phyloP scores from a whole-genome alignment of 2,329 filamentous ascomycete genomes.

The Aureobasidium pullulans region DNA sequence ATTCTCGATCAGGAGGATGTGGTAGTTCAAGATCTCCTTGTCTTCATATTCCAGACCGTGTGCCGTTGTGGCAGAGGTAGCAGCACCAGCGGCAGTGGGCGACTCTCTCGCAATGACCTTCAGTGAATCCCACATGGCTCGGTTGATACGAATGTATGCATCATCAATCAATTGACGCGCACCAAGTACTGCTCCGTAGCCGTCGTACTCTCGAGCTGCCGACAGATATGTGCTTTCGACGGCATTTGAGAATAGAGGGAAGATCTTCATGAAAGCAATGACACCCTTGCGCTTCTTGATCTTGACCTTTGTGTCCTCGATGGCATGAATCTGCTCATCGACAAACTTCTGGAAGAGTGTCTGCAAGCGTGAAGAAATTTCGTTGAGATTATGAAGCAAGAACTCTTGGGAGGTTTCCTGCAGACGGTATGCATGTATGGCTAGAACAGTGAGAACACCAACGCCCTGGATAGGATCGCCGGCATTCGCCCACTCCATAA shows the following conservation, averaged over 20 bases:
- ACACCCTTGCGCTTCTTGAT: slow-evolving; percentile 98
- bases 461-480: slow-evolving; percentile 87
- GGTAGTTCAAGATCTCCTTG: slow-evolving; percentile 94
- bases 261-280: slow-evolving; percentile 89
- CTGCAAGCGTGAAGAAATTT: slow-evolving; percentile 63
- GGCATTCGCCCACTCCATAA: slow-evolving; percentile 77
- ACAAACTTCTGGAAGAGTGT: slow-evolving; percentile 79
- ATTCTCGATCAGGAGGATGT: slow-evolving; percentile 95
- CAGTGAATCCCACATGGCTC: slow-evolving; percentile 93
- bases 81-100: slow-evolving; percentile 48
- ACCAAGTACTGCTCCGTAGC: slow-evolving; percentile 46
- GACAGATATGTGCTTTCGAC: slow-evolving; percentile 73
- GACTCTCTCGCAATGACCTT: slow-evolving; percentile 82
- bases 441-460: slow-evolving; percentile 73
- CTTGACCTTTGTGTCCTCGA: slow-evolving; percentile 97
- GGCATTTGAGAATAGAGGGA: slow-evolving; percentile 75
- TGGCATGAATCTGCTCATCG: slow-evolving; percentile 88
- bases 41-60: slow-evolving; percentile 65
- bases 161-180: slow-evolving; percentile 74
- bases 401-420: slow-evolving; percentile 92
- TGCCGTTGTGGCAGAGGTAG: slow-evolving; percentile 34
- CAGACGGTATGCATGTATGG: slow-evolving; percentile 69
- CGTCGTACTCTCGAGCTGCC: slow-evolving; percentile 35
- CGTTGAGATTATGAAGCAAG: slow-evolving; percentile 66
- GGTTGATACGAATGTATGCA: slow-evolving; percentile 82